phyloP scores from a whole-genome alignment of 2,329 filamentous ascomycete genomes.

The Cercospora citrullina region DNA sequence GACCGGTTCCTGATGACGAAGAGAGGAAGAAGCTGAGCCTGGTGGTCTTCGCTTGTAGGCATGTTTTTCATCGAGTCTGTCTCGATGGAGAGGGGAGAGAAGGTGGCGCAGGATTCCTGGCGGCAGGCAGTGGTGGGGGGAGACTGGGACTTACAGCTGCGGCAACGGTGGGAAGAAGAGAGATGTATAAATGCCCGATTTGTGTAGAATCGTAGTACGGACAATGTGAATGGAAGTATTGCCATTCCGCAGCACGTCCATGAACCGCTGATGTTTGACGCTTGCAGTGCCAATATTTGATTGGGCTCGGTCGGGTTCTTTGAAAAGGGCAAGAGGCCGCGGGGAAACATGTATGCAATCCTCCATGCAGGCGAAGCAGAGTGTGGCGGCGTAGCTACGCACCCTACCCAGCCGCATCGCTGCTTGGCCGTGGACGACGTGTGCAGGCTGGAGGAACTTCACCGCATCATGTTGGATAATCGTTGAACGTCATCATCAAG shows the following conservation, averaged over 20 bases:
- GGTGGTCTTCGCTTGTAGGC: constrained; percentile 68
- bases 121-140: not conserved
- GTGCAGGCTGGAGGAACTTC: not conserved
- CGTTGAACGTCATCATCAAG: not conserved
- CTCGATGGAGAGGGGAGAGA: constrained; percentile 52
- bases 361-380: not conserved
- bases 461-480: not conserved
- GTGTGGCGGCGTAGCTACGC: not conserved
- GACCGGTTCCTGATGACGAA: constrained; percentile 44
- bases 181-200: constrained; percentile 38
- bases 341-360: no score
- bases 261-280: not conserved
- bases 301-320: no score
- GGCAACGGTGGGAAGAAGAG: constrained; percentile 11
- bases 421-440: not conserved
- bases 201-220: constrained; percentile 31
- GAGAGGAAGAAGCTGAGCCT: constrained; percentile 49
- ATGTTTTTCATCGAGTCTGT: constrained; percentile 69
- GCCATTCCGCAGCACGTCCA: not conserved
- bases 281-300: not conserved
- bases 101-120: constrained; percentile 14
- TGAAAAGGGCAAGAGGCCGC: not conserved
- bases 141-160: not conserved
- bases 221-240: not conserved
- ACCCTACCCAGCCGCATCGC: not conserved